phyloP scores from a whole-genome alignment of 805 yeast genomes.

The Barnettozyma botsteinii region DNA sequence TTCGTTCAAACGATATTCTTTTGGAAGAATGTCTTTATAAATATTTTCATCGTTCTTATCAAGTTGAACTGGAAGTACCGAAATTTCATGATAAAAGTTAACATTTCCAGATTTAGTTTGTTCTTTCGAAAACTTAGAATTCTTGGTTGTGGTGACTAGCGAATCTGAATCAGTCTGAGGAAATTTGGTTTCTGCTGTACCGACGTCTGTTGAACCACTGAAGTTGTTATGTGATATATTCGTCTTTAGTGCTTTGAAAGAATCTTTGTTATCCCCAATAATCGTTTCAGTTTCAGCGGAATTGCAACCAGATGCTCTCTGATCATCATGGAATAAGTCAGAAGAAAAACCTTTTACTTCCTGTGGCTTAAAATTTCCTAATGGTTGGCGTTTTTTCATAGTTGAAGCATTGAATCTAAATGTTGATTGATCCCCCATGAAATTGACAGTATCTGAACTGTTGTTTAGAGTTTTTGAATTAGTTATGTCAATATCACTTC shows the following conservation, averaged over 20 bases:
- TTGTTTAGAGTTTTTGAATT: not conserved
- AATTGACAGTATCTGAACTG: constrained; percentile 7
- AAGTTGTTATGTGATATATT: not conserved
- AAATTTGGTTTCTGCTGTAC: not conserved
- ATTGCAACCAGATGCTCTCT: too few relatives aligned
- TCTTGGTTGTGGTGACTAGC: not conserved
- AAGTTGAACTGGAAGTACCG: constrained; percentile 1
- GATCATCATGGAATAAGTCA: too few relatives aligned
- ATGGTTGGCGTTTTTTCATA: not conserved
- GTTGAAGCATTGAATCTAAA: not conserved
- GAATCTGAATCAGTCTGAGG: not conserved
- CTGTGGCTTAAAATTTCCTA: not conserved
- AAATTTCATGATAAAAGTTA: constrained; percentile 3
- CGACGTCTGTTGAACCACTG: constrained; percentile 1
- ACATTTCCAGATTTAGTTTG: not conserved
- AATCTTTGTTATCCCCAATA: not conserved
- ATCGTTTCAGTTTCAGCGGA: not conserved
- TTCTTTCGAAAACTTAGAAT: not conserved
- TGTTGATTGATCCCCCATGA: not conserved
- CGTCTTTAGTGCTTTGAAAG: not conserved
- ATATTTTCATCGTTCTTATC: constrained; percentile 5
- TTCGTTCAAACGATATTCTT: too few relatives aligned
- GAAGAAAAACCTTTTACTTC: too few relatives aligned
- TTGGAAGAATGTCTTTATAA: not conserved
- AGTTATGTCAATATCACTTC: not conserved